These are phyloP conservation scores for Penicillium verrucosum DNA, from an alignment of 2,329 filamentous ascomycete species.

Conservation along the genomic window DNA sequence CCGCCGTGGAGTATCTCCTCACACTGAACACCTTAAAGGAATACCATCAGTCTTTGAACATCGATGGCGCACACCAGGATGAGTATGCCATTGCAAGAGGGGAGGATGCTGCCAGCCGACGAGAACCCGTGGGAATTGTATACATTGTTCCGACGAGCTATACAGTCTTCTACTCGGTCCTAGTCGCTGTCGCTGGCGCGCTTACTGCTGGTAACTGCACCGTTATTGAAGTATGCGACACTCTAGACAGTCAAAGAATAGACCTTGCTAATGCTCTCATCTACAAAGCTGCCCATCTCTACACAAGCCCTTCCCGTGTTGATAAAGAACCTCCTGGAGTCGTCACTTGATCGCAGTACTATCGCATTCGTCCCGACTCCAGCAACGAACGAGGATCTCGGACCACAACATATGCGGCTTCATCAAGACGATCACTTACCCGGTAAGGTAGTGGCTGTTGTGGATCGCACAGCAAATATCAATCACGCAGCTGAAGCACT, in stretches of 20 bases:
- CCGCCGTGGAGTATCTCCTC: conserved; percentile 27
- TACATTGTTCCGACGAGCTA: conserved; percentile 50
- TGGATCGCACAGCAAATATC: conserved; percentile 60
- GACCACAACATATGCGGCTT: not conserved
- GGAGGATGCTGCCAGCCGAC: conserved; percentile 16
- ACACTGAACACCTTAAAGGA: conserved; percentile 28
- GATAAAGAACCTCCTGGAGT: not conserved
- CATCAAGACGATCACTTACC: not conserved
- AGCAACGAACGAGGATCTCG: not conserved
- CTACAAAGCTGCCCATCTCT: not conserved
- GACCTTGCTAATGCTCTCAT: not conserved
- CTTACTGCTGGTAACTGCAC: conserved; percentile 53
- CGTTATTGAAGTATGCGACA: conserved; percentile 43
- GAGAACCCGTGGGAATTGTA: conserved; percentile 28
- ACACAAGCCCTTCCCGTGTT: not conserved
- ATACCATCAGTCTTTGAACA: conserved; percentile 22
- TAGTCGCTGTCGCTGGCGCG: conserved; percentile 47
- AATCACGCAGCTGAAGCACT: conserved; percentile 53
- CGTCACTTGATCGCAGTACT: not conserved
- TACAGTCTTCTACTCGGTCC: conserved; percentile 48
- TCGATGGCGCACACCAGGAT: conserved; percentile 17
- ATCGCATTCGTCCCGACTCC: not conserved
- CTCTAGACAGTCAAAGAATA: not conserved
- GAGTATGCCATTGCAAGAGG: conserved; percentile 26
- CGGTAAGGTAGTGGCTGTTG: conserved; percentile 50